Evolutionary conservation across 257 asterid genomes (phyloP), one percentile per base, ranked within the genome.

Genomic region (Jacaranda copaia): DNA sequence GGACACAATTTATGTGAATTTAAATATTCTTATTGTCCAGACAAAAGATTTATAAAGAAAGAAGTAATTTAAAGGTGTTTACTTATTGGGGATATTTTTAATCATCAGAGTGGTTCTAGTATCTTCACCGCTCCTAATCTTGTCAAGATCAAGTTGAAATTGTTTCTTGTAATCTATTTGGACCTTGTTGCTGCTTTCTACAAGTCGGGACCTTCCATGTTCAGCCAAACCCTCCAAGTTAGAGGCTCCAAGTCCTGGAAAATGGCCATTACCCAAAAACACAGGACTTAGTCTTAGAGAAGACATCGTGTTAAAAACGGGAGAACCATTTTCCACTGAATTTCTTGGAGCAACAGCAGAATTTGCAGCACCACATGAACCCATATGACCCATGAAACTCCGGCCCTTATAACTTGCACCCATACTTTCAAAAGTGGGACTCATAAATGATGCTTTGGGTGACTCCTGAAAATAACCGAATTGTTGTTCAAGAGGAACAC

Each of bases 1-100:
- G 43, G 61, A 19, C 25, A 32, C 16, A 39, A 53, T 18, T 40
- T 32, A 19, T 66, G 59, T 15, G 42, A 58, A 74, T 63, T 59
- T 35, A 57, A 1, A 64, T 39, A 63, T 62, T 71, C 32, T 43
- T 18, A 10, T 38, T 62, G 3, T 32, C 66, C 56, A 45, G 45
- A 66, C 43, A 38, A 35, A 67, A 73, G 40, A 66, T 51, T 25
- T 2, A 25, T 3, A 52, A 55, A 9, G 36, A 69, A 61, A 13
- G 51, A 57, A n/a, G 39, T 10, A 36, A 57, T 11, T 8, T 3
- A n/a, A 32, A 57, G 18, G 19, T 7, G 68, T 66, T 79, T 89
- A 92, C 97, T 92, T 92, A 89, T 92, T 92, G 6, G 97, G 97
- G 82, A 92, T 92, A 69, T 92, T 90, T 74, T 90, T 92, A 40